Evolutionary conservation across 108 stramenopile genomes (phyloP).

Genomic region (Nitzschia sp.): DNA sequence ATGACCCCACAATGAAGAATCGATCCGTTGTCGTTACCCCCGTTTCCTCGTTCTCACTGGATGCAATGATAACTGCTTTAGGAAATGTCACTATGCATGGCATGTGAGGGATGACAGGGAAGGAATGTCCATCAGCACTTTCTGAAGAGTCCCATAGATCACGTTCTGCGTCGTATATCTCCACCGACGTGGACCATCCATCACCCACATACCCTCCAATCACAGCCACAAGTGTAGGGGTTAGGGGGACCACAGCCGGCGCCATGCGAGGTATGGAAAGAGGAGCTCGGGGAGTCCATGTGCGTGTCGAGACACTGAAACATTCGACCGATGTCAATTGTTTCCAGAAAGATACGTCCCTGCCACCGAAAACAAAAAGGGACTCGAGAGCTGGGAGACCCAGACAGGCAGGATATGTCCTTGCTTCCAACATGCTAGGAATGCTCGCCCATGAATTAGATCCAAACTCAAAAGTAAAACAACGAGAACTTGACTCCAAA

Average conservation of each 20-base stretch:
- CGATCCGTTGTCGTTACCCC: neutral
- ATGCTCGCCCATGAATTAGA: neutral
- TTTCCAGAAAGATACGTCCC: constrained; percentile 1
- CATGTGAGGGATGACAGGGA: neutral
- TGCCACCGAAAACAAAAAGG: constrained; percentile 9
- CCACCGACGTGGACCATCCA: constrained; percentile 13
- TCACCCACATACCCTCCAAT: constrained; percentile 16
- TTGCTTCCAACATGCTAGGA: neutral
- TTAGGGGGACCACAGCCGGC: neutral
- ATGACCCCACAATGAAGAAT: neutral
- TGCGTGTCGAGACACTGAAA: neutral
- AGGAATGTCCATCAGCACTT: neutral
- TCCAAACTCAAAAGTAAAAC: constrained; percentile 4
- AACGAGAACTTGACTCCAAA: neutral
- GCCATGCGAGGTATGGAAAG: constrained; percentile 10
- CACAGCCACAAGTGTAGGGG: neutral
- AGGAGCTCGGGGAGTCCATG: constrained; percentile 2
- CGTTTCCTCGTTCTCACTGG: neutral
- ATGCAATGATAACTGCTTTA: constrained; percentile 3
- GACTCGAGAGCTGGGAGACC: neutral
- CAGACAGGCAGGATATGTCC: constrained; percentile 8
- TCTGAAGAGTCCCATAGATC: constrained; percentile 5
- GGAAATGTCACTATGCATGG: constrained; percentile 4
- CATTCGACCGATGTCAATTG: constrained; percentile 1
- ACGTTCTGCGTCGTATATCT: neutral